Conservation (phyloP, 2,329 filamentous ascomycete species). For the Cordyceps militaris region DNA sequence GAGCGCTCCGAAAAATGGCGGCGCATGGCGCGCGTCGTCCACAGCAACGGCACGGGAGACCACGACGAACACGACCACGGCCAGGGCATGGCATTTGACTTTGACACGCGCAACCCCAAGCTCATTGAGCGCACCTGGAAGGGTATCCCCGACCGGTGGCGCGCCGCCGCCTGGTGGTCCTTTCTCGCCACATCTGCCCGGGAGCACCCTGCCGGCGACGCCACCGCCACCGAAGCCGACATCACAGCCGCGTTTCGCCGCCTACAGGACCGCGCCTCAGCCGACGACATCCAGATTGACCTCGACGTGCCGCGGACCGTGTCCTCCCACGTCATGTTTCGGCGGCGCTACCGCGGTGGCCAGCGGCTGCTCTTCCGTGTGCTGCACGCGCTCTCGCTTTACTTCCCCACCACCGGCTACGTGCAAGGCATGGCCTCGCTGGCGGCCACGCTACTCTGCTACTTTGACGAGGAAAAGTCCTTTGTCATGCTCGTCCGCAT, state of each 20-base stretch:
- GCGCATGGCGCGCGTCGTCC: slow-evolving; percentile 55
- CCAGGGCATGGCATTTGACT: slow-evolving; percentile 62
- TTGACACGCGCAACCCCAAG: slow-evolving; percentile 76
- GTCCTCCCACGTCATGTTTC: slow-evolving; percentile 95
- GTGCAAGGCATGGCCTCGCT: slow-evolving; percentile 97
- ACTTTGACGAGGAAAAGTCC: slow-evolving; percentile 89
- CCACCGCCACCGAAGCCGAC: slow-evolving; percentile 58
- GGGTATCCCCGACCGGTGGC: slow-evolving; percentile 94
- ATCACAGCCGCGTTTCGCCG: slow-evolving; percentile 66
- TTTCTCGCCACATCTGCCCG: slow-evolving; percentile 76
- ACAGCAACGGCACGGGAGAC: slow-evolving; percentile 25
- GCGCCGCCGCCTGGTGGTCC: slow-evolving; percentile 87
- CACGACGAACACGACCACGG: slow-evolving; percentile 43
- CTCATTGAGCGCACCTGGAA: slow-evolving; percentile 93
- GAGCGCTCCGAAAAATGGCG: slow-evolving; percentile 60
- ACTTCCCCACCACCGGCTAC: slow-evolving; percentile 87
- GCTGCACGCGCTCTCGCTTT: slow-evolving; percentile 82
- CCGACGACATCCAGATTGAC: slow-evolving; percentile 95
- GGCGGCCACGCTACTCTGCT: slow-evolving; percentile 86
- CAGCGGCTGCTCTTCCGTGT: slow-evolving; percentile 89
- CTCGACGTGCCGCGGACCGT: slow-evolving; percentile 94
- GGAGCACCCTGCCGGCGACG: slow-evolving; percentile 46
- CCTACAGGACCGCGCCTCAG: slow-evolving; percentile 65
- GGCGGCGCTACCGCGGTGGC: slow-evolving; percentile 81
- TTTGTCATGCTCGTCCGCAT: slow-evolving; percentile 96